Evolutionary conservation across 2,329 filamentous ascomycete genomes (phyloP).

Genomic region (Clonostachys byssicola): DNA sequence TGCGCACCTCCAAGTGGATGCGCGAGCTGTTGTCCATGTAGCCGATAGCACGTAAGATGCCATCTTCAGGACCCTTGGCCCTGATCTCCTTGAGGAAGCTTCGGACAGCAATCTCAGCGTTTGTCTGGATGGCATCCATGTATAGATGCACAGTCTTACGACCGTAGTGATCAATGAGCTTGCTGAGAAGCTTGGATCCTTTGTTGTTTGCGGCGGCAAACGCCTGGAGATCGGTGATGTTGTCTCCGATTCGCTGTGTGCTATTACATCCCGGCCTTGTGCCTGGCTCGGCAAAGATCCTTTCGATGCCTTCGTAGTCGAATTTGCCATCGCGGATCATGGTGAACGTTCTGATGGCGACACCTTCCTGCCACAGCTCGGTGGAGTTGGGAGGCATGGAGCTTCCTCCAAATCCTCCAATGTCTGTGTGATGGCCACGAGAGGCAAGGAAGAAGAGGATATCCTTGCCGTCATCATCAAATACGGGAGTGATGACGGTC

Average conservation of each 20-base stretch:
- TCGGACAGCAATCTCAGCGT: conserved; percentile 72
- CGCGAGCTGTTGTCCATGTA: conserved; percentile 86
- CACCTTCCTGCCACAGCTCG: conserved; percentile 37
- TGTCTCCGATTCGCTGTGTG: conserved; percentile 68
- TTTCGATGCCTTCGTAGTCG: conserved; percentile 55
- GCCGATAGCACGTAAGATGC: conserved; percentile 66
- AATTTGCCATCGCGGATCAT: conserved; percentile 27
- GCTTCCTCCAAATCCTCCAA: conserved; percentile 28
- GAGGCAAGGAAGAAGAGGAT: conserved; percentile 31
- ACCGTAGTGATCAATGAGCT: conserved; percentile 73
- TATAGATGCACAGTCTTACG: conserved; percentile 76
- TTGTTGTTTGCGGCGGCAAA: conserved; percentile 84
- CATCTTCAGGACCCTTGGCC: conserved; percentile 18
- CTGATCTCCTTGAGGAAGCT: conserved; percentile 45
- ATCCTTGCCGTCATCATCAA: conserved; percentile 27
- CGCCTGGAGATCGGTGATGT: conserved; percentile 81
- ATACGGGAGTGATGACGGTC: conserved; percentile 33
- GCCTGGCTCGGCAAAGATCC: too few species aligned
- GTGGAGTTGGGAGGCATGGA: conserved; percentile 35
- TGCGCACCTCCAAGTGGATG: conserved; percentile 70
- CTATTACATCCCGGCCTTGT: conserved; percentile 40
- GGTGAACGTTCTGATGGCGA: conserved; percentile 28
- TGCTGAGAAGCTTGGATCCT: conserved; percentile 71
- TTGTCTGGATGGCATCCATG: conserved; percentile 78
- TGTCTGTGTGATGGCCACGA: conserved; percentile 30